Conservation (phyloP, 2,329 filamentous ascomycete genomes). For the Pseudocercospora fuligena region DNA sequence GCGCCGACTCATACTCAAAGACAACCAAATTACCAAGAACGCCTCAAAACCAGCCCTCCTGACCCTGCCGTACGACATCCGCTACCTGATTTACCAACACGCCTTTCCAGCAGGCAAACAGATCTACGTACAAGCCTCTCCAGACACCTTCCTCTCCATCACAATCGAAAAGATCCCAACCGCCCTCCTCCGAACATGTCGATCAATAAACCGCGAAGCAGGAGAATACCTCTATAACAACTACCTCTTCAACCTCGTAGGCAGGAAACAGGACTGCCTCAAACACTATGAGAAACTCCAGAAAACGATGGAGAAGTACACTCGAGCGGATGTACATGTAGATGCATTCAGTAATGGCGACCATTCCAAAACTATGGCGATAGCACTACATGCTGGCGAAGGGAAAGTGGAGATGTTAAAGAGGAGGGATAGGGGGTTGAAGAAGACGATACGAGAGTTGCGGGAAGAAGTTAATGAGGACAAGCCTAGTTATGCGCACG, state of each 20-base stretch:
- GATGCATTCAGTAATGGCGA: conserved; percentile 39
- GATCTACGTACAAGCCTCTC: conserved; percentile 36
- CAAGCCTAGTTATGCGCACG: not conserved
- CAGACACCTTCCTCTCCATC: not conserved
- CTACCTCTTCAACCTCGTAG: conserved; percentile 42
- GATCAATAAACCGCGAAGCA: conserved; percentile 31
- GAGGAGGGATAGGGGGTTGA: conserved; percentile 30
- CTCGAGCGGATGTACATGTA: conserved; percentile 31
- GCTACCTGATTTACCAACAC: conserved; percentile 38
- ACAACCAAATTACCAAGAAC: not conserved
- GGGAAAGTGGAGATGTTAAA: conserved; percentile 28
- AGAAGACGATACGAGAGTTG: conserved; percentile 25
- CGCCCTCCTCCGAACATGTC: conserved; percentile 28
- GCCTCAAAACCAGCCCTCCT: conserved; percentile 21
- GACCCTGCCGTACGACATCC: conserved; percentile 38
- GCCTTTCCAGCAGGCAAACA: conserved; percentile 35
- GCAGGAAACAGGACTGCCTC: conserved; percentile 37
- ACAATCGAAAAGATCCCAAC: conserved; percentile 16
- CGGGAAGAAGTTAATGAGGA: conserved; percentile 18
- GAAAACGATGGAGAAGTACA: conserved; percentile 29
- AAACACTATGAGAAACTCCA: conserved; percentile 30
- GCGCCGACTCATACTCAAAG: not conserved
- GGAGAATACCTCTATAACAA: conserved; percentile 37
- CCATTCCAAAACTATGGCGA: conserved; percentile 38
- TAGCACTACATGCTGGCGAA: conserved; percentile 35